Conservation (phyloP, 305 asterid genomes). For the Fraxinus greggii region DNA sequence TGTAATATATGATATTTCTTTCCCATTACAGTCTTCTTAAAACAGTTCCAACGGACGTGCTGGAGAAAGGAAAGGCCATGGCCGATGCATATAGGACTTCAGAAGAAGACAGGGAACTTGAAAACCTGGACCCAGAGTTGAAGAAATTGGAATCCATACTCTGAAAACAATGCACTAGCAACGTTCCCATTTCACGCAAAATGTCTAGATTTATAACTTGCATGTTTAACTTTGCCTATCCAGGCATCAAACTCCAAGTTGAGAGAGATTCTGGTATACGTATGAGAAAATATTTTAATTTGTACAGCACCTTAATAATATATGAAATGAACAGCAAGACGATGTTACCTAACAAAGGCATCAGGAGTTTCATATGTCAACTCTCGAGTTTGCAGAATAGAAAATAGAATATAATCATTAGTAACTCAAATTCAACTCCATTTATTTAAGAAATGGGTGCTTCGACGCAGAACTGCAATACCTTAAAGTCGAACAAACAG, state of each 20-base stretch:
- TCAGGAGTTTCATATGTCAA: background rate
- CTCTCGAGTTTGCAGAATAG: background rate
- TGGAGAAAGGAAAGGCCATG: slow-evolving; percentile 78
- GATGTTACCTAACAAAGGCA: background rate
- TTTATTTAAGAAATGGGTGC: background rate
- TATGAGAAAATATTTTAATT: background rate
- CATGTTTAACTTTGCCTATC: background rate
- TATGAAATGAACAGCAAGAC: background rate
- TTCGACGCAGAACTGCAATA: background rate
- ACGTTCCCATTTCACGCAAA: background rate
- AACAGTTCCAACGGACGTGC: slow-evolving; percentile 78
- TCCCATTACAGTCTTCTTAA: slow-evolving; percentile 55
- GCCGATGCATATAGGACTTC: slow-evolving; percentile 65
- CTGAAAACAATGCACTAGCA: slow-evolving; percentile 25
- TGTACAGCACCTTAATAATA: background rate
- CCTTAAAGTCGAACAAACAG: background rate
- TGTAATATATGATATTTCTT: background rate
- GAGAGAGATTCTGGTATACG: background rate
- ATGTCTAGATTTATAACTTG: background rate
- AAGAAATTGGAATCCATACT: slow-evolving; percentile 69
- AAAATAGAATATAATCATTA: background rate
- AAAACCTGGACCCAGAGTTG: slow-evolving; percentile 52
- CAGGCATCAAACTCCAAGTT: background rate
- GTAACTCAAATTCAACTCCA: background rate
- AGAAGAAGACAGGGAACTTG: slow-evolving; percentile 39